Conservation (phyloP, 2,329 filamentous ascomycete species). For the Epichloe amarillans region DNA sequence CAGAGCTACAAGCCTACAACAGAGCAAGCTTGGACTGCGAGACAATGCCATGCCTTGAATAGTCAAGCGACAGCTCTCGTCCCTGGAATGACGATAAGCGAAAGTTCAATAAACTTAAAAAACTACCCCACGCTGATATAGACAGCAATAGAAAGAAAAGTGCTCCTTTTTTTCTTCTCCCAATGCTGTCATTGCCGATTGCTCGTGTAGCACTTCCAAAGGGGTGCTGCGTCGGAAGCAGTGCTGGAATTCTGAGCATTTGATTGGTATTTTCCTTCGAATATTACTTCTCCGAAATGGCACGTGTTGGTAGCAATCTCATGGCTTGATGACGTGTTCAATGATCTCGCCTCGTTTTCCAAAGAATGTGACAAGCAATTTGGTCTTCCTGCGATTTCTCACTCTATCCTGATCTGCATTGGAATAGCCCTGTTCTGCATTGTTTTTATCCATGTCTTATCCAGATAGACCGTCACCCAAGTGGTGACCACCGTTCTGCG, state of each 20-base stretch:
- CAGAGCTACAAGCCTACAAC: not conserved
- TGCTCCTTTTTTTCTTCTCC: too few species aligned
- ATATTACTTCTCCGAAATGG: not conserved
- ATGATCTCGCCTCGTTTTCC: too few species aligned
- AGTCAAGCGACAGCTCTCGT: not conserved
- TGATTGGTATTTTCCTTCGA: not conserved
- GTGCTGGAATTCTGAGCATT: not conserved
- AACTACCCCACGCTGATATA: not conserved
- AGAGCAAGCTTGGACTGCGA: constrained; percentile 4
- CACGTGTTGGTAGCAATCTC: not conserved
- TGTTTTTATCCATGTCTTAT: too few species aligned
- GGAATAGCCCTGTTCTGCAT: too few species aligned
- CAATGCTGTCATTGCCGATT: not conserved
- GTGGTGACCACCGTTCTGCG: too few species aligned
- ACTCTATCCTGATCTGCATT: too few species aligned
- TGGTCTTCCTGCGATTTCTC: too few species aligned
- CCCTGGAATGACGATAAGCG: not conserved
- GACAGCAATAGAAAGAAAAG: not conserved
- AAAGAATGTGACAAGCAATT: too few species aligned
- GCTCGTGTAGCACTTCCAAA: not conserved
- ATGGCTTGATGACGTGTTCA: too few species aligned
- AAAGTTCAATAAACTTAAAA: not conserved
- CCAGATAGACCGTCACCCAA: too few species aligned
- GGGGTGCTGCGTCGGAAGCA: not conserved
- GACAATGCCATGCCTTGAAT: not conserved